Percentiles rank a stretch among this genome's conserved stretches.
Evolutionary conservation across 768 basidiomycete genomes (phyloP).

Genomic region (Termitomyces sp.): DNA sequence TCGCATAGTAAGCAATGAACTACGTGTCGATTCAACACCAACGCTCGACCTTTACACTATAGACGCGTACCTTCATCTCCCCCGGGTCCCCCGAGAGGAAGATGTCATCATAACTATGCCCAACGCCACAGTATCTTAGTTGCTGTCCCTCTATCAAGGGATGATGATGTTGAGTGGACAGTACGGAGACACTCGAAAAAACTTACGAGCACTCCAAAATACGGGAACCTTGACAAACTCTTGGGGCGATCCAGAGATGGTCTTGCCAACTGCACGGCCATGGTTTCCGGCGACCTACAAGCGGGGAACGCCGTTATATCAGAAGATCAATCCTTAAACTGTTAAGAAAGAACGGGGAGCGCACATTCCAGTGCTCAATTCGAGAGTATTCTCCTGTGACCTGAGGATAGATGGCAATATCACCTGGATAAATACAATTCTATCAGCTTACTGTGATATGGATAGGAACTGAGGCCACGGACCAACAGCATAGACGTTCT

Average conservation of each 20-base stretch:
- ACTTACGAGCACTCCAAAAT: slow-evolving; percentile 89
- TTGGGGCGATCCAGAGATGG: slow-evolving; percentile 59
- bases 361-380: slow-evolving; percentile 91
- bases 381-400: slow-evolving; percentile 47
- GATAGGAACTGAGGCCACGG: slow-evolving; percentile 9
- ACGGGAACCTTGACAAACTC: slow-evolving; percentile 80
- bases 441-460: neutral
- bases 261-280: slow-evolving; percentile 78
- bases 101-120: slow-evolving; percentile 69
- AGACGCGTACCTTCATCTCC: slow-evolving; percentile 63
- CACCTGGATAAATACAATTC: slow-evolving; percentile 39
- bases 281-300: slow-evolving; percentile 78
- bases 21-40: slow-evolving; percentile 17
- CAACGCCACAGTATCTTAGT: slow-evolving; percentile 79
- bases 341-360: slow-evolving; percentile 12
- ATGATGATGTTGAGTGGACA: neutral
- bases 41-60: neutral
- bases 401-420: slow-evolving; percentile 80
- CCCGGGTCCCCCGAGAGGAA: slow-evolving; percentile 71
- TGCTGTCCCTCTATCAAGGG: slow-evolving; percentile 68
- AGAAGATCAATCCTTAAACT: neutral
- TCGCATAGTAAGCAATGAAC: slow-evolving; percentile 82
- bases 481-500: slow-evolving; percentile 71
- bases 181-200: neutral
- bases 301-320: neutral